Evolutionary conservation across 202 grass and related monocot genomes (phyloP).

Genomic region (Schoenoplectus tabernaemontani): DNA sequence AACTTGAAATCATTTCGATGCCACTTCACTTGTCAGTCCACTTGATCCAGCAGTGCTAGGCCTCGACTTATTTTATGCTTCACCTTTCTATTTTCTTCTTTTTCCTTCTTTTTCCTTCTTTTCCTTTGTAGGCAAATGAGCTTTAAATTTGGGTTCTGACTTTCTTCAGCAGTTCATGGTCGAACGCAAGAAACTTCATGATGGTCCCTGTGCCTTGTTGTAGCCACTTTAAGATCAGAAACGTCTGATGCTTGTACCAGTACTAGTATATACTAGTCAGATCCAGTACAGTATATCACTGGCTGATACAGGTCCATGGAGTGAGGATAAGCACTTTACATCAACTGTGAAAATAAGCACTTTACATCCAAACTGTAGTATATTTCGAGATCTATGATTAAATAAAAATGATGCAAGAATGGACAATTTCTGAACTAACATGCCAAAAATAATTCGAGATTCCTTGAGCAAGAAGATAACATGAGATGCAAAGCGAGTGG

Average conservation of each 20-base stretch:
- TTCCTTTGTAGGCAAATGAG: neutral
- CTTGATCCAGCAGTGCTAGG: no score
- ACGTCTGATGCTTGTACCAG: no score
- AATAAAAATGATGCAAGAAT: conserved; percentile 1
- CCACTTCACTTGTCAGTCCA: no score
- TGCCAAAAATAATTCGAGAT: conserved; percentile 15
- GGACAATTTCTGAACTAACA: neutral
- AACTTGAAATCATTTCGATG: neutral
- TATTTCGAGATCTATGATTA: neutral
- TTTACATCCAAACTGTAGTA: neutral
- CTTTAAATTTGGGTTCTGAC: neutral
- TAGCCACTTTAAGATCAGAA: no score
- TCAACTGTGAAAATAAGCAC: neutral
- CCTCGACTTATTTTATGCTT: neutral
- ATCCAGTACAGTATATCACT: no score
- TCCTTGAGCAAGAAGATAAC: conserved; percentile 35
- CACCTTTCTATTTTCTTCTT: neutral
- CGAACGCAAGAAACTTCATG: neutral
- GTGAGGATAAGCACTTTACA: neutral
- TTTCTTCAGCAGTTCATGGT: neutral
- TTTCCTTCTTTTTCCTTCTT: neutral
- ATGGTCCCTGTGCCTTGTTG: no score
- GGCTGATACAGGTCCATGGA: no score
- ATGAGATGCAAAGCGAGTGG: conserved; percentile 87
- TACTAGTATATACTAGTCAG: no score